Conservation (phyloP, 2,329 filamentous ascomycete species). For the Sclerotinia glacialis region DNA sequence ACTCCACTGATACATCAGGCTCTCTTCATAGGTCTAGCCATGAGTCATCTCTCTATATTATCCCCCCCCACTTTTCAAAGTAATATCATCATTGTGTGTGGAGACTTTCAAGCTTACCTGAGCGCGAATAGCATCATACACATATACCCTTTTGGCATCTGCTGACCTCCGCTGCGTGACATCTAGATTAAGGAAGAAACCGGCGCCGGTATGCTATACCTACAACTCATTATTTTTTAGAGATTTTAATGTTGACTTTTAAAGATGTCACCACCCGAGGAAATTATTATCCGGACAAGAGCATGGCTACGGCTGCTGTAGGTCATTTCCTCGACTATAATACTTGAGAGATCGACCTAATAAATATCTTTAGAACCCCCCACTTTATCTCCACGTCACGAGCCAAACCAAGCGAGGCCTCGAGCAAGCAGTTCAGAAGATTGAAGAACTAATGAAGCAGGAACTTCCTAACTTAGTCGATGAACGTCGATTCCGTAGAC, state of each 20-base stretch:
- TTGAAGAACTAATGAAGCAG: slow-evolving; percentile 93
- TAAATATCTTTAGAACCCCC: slow-evolving; percentile 67
- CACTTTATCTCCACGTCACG: slow-evolving; percentile 91
- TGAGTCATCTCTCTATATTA: slow-evolving; percentile 37
- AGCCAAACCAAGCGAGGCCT: slow-evolving; percentile 90
- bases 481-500: slow-evolving; percentile 83
- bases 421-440: slow-evolving; percentile 80
- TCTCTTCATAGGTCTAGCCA: slow-evolving; percentile 39
- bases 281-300: slow-evolving; percentile 96
- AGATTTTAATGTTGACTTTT: slow-evolving; percentile 55
- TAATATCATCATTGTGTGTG: slow-evolving; percentile 45
- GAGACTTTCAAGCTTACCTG: slow-evolving; percentile 67
- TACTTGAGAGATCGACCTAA: slow-evolving; percentile 25
- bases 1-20: slow-evolving; percentile 63
- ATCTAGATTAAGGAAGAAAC: slow-evolving; percentile 99
- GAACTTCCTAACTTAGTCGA: slow-evolving; percentile 94
- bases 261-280: slow-evolving; percentile 99
- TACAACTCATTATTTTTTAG: slow-evolving; percentile 43
- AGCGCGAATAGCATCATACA: slow-evolving; percentile 59
- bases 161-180: slow-evolving; percentile 86
- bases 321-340: slow-evolving; percentile 41
- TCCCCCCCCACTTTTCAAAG: slow-evolving; percentile 39
- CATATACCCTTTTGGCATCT: slow-evolving; percentile 75
- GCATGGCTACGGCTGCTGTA: slow-evolving; percentile 91
- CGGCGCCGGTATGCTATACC: slow-evolving; percentile 91